Conservation (phyloP, 257 asterid genomes). For the Knoxia roxburghii region DNA sequence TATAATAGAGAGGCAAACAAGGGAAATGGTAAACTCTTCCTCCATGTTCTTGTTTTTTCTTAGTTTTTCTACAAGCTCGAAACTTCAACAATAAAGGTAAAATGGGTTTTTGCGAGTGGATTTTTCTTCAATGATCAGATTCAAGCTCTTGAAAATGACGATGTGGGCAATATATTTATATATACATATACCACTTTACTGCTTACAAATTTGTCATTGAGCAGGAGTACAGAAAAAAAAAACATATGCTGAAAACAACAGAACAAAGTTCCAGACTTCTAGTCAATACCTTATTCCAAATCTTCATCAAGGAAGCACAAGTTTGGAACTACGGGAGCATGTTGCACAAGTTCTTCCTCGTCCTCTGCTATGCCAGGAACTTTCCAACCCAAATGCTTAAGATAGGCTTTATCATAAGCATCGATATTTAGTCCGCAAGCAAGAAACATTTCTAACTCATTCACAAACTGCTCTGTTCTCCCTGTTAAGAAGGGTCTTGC, state of each 20-base stretch:
- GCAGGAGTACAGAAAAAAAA: too few relatives aligned
- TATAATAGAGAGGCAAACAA: too few relatives aligned
- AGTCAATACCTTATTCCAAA: constrained; percentile 31
- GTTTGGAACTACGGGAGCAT: constrained; percentile 34
- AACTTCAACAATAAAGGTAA: too few relatives aligned
- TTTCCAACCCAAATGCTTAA: constrained; percentile 57
- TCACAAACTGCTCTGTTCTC: constrained; percentile 52
- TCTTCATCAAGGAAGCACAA: constrained; percentile 57
- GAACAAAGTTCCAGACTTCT: constrained; percentile 3
- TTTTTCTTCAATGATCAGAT: too few relatives aligned
- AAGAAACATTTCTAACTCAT: constrained; percentile 60
- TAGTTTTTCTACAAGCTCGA: too few relatives aligned
- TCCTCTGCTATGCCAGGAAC: constrained; percentile 28
- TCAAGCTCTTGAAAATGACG: too few relatives aligned
- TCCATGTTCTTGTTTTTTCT: too few relatives aligned
- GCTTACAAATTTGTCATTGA: too few relatives aligned
- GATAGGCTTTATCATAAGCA: constrained; percentile 58
- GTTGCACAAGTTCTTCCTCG: constrained; percentile 31
- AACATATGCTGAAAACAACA: not conserved
- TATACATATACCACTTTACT: too few relatives aligned
- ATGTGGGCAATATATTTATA: too few relatives aligned
- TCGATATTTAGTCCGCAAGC: constrained; percentile 64
- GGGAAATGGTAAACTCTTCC: too few relatives aligned
- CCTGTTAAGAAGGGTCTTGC: constrained; percentile 57
- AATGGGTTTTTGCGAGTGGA: too few relatives aligned